These are phyloP conservation scores for Rhododendron ferrugineum DNA, from an alignment of 148 eudicot species.

Conservation along the genomic window DNA sequence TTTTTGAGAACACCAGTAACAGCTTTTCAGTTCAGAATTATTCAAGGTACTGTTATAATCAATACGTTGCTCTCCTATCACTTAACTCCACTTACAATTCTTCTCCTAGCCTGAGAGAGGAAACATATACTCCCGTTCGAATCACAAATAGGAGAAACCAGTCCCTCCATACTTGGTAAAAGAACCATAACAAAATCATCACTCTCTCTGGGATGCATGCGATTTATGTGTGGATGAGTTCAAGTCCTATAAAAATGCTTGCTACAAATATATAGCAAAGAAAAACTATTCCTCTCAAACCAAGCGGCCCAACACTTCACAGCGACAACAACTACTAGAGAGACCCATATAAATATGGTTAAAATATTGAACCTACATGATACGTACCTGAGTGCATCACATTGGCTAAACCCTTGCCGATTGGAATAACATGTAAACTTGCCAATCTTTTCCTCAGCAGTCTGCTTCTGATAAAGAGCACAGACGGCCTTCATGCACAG, in stretches of 20 bases:
- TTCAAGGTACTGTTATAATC: neutral
- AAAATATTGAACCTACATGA: neutral
- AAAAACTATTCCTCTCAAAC: neutral
- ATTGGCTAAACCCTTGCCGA: conserved; percentile 64
- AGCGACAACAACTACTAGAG: neutral
- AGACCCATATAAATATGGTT: neutral
- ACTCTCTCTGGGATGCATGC: neutral
- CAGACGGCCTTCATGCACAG: conserved; percentile 88
- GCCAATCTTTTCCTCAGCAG: conserved; percentile 28
- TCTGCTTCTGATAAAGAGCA: conserved; percentile 70
- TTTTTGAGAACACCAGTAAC: neutral
- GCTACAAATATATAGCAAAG: neutral
- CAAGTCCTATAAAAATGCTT: neutral
- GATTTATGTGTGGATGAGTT: neutral
- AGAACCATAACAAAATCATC: neutral
- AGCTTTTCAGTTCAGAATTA: neutral
- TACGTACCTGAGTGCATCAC: conserved; percentile 55
- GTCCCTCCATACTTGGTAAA: neutral
- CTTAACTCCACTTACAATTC: neutral
- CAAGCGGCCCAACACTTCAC: neutral
- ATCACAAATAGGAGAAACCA: neutral
- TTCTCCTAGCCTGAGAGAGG: neutral
- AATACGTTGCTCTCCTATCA: neutral
- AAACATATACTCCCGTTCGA: neutral
- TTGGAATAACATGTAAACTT: conserved; percentile 25